Evolutionary conservation across 148 eudicot species (phyloP), one percentile per base, ranked within the genome.

Genomic region (Agrostemma githago): DNA sequence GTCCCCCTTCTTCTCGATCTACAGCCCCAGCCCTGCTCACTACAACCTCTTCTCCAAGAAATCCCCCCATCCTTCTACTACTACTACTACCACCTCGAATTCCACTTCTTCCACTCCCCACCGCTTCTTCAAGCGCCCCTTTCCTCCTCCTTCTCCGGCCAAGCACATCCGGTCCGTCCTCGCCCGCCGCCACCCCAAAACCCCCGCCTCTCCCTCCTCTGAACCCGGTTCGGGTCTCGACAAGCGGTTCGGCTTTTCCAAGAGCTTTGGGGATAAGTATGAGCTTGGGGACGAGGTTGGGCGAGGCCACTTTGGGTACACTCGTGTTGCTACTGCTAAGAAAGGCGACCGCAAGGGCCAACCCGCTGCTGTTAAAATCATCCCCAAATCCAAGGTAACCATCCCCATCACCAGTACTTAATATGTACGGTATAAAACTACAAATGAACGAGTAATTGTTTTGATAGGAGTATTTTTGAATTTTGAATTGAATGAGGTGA

Each of bases 271-370:
- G 64, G 89, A 74, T 68, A 89, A 83, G 85, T 95, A 92, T 79
- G 97, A 92, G 81, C 53, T 95, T 1, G 99, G 99, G 59, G 97
- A 88, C 14, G 99, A 95, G 84, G 93, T 95, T 17, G 97, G 99
- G 61, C 86, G 96, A 80, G 99, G 99, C 78, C 97, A 95, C 86
- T 95, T 95, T 85, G 99, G 97, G 78, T 90, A 92, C 76, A 95
- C 99, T 58, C 82, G 97, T 53, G 85, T 76, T 58, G 99, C 93
- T 9, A 85, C 82, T 79, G 83, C 79, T 60, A 90, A 87, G 85
- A 95, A 92, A 70, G 97, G 99, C 6, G 92, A 88, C 38, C 76
- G 82, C 43, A 90, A 85, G 81, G 97, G 93, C 2, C 87, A 83
- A 73, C 90, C 84, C 41, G 92, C 90, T 61, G 99, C 99, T 37